These are phyloP conservation scores for Hypoxylon fuscum DNA, from an alignment of 495 filamentous ascomycete species.

Conservation along the genomic window DNA sequence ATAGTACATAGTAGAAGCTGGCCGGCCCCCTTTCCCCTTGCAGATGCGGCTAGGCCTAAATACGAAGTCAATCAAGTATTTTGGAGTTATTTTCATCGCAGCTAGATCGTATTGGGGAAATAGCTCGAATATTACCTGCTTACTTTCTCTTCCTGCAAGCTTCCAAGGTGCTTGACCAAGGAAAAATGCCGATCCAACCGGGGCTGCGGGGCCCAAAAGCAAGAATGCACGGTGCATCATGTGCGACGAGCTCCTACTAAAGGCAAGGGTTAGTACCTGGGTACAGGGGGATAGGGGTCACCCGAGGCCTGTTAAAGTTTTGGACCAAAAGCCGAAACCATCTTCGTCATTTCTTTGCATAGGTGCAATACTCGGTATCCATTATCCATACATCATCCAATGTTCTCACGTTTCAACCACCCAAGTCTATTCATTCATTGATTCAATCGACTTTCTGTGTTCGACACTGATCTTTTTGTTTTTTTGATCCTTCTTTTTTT, in stretches of 20 bases:
- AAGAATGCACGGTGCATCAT: neutral
- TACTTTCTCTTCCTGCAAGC: conserved; percentile 6
- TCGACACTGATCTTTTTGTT: conserved; percentile 2
- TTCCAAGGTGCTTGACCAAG: conserved; percentile 13
- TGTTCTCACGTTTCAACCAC: conserved; percentile 12
- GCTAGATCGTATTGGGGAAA: conserved; percentile 5
- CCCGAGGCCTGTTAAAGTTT: conserved; percentile 26
- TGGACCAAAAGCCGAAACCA: conserved; percentile 29
- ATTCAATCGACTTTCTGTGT: neutral
- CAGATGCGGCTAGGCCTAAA: conserved; percentile 6
- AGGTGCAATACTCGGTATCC: neutral
- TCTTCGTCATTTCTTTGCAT: conserved; percentile 36
- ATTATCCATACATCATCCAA: conserved; percentile 14
- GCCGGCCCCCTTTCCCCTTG: conserved; percentile 21
- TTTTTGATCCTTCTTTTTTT: conserved; percentile 11
- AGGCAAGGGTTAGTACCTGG: neutral
- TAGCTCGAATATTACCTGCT: conserved; percentile 9
- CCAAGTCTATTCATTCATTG: conserved; percentile 1
- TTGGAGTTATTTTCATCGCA: neutral
- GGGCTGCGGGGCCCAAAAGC: conserved; percentile 18
- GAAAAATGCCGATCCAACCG: conserved; percentile 32
- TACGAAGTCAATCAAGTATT: neutral
- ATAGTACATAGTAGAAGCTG: neutral
- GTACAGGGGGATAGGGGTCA: conserved; percentile 4
- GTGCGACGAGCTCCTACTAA: neutral